A percentile compares a stretch with the other conserved stretches of the same genome.
Conservation (phyloP, 2,329 filamentous ascomycete species). For the Pestalotiopsis sp. region DNA sequence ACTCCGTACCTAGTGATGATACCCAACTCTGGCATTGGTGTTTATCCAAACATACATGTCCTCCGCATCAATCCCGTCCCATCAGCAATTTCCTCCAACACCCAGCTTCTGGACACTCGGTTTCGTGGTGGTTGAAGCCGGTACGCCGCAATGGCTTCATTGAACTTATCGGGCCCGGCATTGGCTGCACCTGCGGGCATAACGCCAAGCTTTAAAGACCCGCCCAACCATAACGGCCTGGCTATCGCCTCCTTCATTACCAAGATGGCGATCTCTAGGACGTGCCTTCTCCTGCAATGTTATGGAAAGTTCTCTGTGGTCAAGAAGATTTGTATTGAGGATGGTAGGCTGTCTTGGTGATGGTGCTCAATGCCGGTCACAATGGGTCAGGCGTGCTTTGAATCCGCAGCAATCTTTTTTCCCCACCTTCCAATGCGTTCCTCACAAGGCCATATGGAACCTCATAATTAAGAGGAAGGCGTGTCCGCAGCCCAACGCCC, state of each 20-base stretch:
- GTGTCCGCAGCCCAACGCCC: constrained; percentile 17
- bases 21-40: no score
- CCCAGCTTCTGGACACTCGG: no score
- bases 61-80: no score
- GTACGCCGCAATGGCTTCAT: not conserved
- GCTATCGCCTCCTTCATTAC: not conserved
- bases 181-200: constrained; percentile 11
- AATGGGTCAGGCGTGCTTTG: constrained; percentile 19
- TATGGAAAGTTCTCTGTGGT: not conserved
- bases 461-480: constrained; percentile 19
- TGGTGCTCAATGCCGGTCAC: constrained; percentile 21
- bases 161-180: constrained; percentile 1
- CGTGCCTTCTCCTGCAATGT: not conserved
- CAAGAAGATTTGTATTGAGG: not conserved
- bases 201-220: constrained; percentile 11
- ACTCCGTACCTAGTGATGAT: no score
- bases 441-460: constrained; percentile 23
- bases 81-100: no score
- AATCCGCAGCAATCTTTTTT: constrained; percentile 17
- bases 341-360: constrained; percentile 10
- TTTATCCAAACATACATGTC: no score
- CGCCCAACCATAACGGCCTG: constrained; percentile 5
- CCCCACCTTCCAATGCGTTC: constrained; percentile 22
- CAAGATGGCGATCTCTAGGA: constrained; percentile 2
- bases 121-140: no score